These are phyloP conservation scores for Punctularia strigosozonata DNA, from an alignment of 768 basidiomycete genomes.

Conservation along the genomic window DNA sequence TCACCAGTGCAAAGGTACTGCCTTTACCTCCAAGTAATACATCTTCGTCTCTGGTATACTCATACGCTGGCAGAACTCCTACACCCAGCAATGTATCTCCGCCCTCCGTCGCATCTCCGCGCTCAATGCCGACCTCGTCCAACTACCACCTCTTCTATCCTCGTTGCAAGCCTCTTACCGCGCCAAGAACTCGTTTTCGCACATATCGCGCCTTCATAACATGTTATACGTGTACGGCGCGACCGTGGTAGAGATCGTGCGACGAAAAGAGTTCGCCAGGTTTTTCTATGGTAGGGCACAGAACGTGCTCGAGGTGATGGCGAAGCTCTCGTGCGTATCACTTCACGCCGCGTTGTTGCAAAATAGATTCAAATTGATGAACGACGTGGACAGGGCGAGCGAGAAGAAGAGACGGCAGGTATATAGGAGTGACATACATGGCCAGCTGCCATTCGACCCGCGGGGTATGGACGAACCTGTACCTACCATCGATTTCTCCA, in stretches of 20 bases:
- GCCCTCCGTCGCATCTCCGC: constrained; percentile 65
- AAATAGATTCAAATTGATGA: background rate
- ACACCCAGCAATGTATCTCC: constrained; percentile 53
- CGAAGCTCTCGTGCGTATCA: constrained; percentile 64
- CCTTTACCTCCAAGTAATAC: background rate
- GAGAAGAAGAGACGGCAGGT: constrained; percentile 78
- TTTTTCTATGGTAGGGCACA: constrained; percentile 68
- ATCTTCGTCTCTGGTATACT: background rate
- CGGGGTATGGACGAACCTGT: constrained; percentile 73
- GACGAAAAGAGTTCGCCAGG: constrained; percentile 83
- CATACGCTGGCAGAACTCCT: constrained; percentile 42
- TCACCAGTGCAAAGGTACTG: constrained; percentile 32
- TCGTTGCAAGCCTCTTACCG: constrained; percentile 63
- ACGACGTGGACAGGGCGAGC: constrained; percentile 33
- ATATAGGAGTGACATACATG: constrained; percentile 77
- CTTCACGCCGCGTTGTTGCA: constrained; percentile 1
- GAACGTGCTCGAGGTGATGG: constrained; percentile 76
- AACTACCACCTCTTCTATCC: constrained; percentile 53
- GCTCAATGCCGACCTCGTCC: constrained; percentile 73
- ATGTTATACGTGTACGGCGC: constrained; percentile 91
- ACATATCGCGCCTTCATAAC: constrained; percentile 78
- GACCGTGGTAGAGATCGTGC: constrained; percentile 81
- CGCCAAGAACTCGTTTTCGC: constrained; percentile 74
- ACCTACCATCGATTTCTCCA: constrained; percentile 68
- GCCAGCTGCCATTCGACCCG: constrained; percentile 80